A percentile compares a stretch with the other conserved stretches of the same genome.
phyloP scores from a whole-genome alignment of 768 basidiomycete genomes.

The Leccinum pellstonianum region DNA sequence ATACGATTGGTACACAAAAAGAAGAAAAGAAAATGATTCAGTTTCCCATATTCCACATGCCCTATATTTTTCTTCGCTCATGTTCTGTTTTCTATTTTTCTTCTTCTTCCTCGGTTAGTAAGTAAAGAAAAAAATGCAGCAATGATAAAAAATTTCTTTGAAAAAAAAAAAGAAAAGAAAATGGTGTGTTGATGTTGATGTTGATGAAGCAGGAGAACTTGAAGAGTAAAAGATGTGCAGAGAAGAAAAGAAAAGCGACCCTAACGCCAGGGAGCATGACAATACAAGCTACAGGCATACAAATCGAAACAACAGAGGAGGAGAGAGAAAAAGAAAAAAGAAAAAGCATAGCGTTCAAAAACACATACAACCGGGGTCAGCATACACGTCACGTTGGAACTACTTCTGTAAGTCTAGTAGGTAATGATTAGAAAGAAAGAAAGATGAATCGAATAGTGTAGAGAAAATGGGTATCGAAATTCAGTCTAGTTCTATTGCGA shows the following conservation, averaged over 20 bases:
- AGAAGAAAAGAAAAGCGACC: background rate
- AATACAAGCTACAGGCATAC: conserved; percentile 32
- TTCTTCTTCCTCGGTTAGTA: background rate
- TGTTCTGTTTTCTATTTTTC: background rate
- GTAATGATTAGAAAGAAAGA: conserved; percentile 9
- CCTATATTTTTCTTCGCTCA: background rate
- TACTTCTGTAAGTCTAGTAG: conserved; percentile 12
- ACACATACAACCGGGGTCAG: conserved; percentile 19
- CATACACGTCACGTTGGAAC: conserved; percentile 25
- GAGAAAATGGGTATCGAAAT: conserved; percentile 8
- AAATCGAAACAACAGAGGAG: conserved; percentile 8
- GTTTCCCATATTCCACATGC: background rate
- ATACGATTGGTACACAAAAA: background rate
- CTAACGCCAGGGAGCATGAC: conserved; percentile 4
- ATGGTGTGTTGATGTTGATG: background rate
- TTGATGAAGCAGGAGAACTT: conserved; percentile 11
- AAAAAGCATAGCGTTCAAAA: conserved; percentile 23
- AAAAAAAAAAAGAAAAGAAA: background rate
- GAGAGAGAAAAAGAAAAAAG: conserved; percentile 3
- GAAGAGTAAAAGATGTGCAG: conserved; percentile 4
- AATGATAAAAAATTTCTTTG: conserved; percentile 5
- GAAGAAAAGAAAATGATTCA: background rate
- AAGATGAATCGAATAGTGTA: conserved; percentile 13
- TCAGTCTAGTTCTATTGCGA: conserved; percentile 23
- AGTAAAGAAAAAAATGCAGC: background rate